A percentile compares a stretch with the other conserved stretches of the same genome.
Conservation (phyloP, 1,284 basidiomycete species). For the Cutaneotrichosporon mucoides region DNA sequence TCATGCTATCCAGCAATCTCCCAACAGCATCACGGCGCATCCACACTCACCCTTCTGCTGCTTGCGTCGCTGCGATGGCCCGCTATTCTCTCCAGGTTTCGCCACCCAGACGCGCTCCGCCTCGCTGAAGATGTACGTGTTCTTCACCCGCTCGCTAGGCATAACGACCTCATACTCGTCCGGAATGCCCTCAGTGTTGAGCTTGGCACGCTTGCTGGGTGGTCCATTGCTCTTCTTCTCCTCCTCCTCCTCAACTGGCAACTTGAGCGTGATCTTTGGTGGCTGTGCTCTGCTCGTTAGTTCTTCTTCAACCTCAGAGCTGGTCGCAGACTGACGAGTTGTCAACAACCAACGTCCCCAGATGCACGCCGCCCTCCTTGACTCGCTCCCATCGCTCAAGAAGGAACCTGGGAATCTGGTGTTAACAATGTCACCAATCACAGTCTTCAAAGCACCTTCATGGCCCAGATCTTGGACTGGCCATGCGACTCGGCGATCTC, state of each 20-base stretch:
- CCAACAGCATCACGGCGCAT: neutral
- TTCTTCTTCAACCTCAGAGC: too few species aligned
- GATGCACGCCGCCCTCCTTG: constrained; percentile 48
- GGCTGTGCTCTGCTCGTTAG: constrained; percentile 1
- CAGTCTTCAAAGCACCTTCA: constrained; percentile 24
- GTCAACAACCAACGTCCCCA: constrained; percentile 54
- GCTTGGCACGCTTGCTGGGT: constrained; percentile 15
- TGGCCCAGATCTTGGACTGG: constrained; percentile 38
- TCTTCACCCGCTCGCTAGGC: constrained; percentile 33
- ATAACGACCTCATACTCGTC: constrained; percentile 40
- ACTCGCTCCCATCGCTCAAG: constrained; percentile 53
- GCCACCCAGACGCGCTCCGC: constrained; percentile 24
- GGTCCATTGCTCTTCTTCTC: constrained; percentile 3
- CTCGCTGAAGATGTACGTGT: constrained; percentile 43
- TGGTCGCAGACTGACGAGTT: constrained; percentile 36
- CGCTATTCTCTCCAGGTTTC: constrained; percentile 7
- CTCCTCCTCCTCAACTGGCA: constrained; percentile 12
- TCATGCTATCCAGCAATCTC: too few species aligned
- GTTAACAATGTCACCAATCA: neutral
- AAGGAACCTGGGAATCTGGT: constrained; percentile 53
- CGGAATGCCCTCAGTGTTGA: constrained; percentile 31
- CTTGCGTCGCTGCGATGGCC: constrained; percentile 25
- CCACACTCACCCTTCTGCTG: constrained; percentile 33
- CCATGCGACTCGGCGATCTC: constrained; percentile 21
- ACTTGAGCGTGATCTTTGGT: constrained; percentile 18